These are phyloP conservation scores for Clitoria ternatea DNA, from an alignment of 306 rosid genomes.

Conservation along the genomic window DNA sequence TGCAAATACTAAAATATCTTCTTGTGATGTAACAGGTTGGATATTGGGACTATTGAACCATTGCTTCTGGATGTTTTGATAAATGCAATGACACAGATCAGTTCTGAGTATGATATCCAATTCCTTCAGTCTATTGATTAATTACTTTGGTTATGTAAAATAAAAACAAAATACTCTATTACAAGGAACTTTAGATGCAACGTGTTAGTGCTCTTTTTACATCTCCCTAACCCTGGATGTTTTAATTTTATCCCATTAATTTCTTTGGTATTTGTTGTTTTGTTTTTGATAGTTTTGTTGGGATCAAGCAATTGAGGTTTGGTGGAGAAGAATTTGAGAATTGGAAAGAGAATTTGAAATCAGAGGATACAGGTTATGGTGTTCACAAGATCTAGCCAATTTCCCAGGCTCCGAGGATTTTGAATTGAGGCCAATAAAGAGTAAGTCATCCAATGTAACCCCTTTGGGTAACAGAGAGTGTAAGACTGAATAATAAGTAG, in stretches of 20 bases:
- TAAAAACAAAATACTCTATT: background rate
- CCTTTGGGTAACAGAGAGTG: background rate
- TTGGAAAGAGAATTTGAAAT: slow-evolving; percentile 77
- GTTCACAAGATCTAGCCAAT: slow-evolving; percentile 58
- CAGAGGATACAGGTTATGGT: slow-evolving; percentile 75
- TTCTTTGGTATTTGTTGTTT: background rate
- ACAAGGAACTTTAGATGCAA: background rate
- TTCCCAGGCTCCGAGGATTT: background rate
- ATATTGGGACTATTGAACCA: slow-evolving; percentile 79
- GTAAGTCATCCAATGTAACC: background rate
- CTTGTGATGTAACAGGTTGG: slow-evolving; percentile 59
- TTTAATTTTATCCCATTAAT: background rate
- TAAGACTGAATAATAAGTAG: background rate
- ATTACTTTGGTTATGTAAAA: background rate
- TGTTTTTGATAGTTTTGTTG: slow-evolving; percentile 49
- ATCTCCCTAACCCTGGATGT: background rate
- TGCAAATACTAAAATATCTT: slow-evolving; percentile 18
- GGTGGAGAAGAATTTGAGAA: slow-evolving; percentile 82
- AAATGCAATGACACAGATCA: slow-evolving; percentile 86
- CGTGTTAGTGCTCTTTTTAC: background rate
- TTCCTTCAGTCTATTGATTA: background rate
- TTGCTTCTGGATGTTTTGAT: slow-evolving; percentile 77
- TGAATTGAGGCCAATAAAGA: background rate
- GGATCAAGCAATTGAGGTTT: slow-evolving; percentile 76
- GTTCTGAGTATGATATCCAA: slow-evolving; percentile 71